Base-by-base conservation (phyloP, 2,329 filamentous ascomycete species). In the Aquanectria penicillioides region DNA sequence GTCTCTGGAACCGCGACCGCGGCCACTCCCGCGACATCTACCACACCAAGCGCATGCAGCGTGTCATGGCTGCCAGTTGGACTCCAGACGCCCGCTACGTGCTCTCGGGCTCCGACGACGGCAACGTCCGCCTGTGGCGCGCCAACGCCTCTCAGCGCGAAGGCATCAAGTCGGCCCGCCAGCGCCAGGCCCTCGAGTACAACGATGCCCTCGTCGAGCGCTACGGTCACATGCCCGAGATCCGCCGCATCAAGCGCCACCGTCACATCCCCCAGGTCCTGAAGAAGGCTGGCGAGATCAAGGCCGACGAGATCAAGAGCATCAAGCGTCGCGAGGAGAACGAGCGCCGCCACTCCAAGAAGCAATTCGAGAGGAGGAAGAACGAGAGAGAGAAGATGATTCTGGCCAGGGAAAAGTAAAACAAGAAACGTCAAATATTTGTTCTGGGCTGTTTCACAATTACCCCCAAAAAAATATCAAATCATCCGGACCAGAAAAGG, bases 1-100 rank as follows among this genome's bases (percentile, higher is more conserved):
- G 95, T 47, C 80, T 98, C 46, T 98, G 93, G 91, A 87, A 87
- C 73, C 86, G 91, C 55, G 86, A 89, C 64, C 82, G 89, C 61
- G 94, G 94, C 20, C 92, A 95, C 77, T 94, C 91, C 12, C 86
- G 94, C 68, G 95, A 99, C 72, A 88, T 97, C 44, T 99, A 98
- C 78, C 94, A 98, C 80, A 98, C 95, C 15, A 97, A 97, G 79
- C 89, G 95, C 63, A 97, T 97, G 94, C 94, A 98, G 80, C 87
- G 94, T 67, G 93, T 97, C 54, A 96, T 96, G 80, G 89, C 90
- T 9, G 88, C 88, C 43, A 87, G 86, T 61, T 98, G 91, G 84
- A 95, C 93, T 0, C 91, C 93, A 6, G 95, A 99, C 75, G 89
- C 90, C 65, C 92, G 92, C 69, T 99, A 97, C 74, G 79, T 99